Base-by-base conservation (phyloP, 164 flowering plant species). In the Nymphaea colorata region DNA sequence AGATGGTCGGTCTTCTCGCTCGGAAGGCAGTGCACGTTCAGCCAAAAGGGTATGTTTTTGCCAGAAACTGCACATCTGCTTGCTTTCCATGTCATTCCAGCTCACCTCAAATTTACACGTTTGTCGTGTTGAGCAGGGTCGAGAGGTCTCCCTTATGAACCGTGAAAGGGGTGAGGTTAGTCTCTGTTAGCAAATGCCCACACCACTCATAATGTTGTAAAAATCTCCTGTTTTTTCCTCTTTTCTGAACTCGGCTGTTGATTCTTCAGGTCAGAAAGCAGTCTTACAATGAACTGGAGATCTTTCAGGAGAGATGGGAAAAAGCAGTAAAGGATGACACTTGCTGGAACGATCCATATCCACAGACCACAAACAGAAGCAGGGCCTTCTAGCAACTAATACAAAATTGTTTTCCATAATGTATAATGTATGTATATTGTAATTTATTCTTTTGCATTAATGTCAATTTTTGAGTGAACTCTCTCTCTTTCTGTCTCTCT, bases 261-360 rank as follows among this genome's bases (percentile, higher is more conserved):
- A 47, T 47, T 7, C 55, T 47, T 17, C 85, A 93, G 97, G 96
- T 94, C 42, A 82, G 99, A 74, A 73, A 66, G 66, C 90, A 80
- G 68, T 91, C 99, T 4, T 84, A 64, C 64, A 66, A 64, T 25
- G 98, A 94, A 66, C 82, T 90, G 84, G 75, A 73, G 75, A 76
- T 81, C n/a, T 94, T 94, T 76, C 70, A 66, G 67, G 67, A 72
- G 14, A 81, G 99, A 76, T 94, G 99, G 99, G 71, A 73, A 42
- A 66, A 79, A 4, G 95, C 99, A 2, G 86, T 76, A 12, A 63
- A 80, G 76, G 77, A 85, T 41, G 99, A 90, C 65, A 66, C 74
- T 66, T 94, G 99, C 71, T 94, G 96, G 96, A 73, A 70, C 12
- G 92, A 94, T 80, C 93, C 89, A 5, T 88, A 67, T 79, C 75